Evolutionary conservation across 108 stramenopile genomes (phyloP).

Genomic region (Nannochloropsis salina): DNA sequence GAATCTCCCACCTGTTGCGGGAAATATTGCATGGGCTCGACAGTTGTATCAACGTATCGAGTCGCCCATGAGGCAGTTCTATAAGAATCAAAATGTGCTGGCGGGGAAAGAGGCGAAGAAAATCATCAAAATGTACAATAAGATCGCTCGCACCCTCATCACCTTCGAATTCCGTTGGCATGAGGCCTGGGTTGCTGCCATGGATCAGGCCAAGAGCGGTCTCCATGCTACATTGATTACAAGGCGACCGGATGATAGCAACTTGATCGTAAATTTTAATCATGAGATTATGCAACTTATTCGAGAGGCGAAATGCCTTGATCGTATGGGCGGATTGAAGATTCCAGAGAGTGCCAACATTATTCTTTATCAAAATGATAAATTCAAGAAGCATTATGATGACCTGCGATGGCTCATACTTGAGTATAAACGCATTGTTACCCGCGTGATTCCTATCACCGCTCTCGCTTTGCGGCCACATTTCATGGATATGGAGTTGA

Average conservation of each 20-base stretch:
- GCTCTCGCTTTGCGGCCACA: slow-evolving; percentile 70
- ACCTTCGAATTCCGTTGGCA: slow-evolving; percentile 85
- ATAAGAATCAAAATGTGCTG: slow-evolving; percentile 70
- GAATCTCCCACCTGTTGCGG: slow-evolving; percentile 78
- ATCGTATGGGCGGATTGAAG: slow-evolving; percentile 75
- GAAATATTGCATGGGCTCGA: slow-evolving; percentile 77
- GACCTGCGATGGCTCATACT: slow-evolving; percentile 73
- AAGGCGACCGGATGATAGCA: slow-evolving; percentile 75
- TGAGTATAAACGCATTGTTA: slow-evolving; percentile 74
- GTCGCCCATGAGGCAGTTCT: slow-evolving; percentile 82
- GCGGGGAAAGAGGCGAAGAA: slow-evolving; percentile 74
- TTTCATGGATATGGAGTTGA: slow-evolving; percentile 85
- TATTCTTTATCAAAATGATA: slow-evolving; percentile 66
- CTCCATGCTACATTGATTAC: slow-evolving; percentile 85
- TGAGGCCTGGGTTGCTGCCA: slow-evolving; percentile 79
- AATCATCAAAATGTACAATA: slow-evolving; percentile 87
- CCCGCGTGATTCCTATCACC: slow-evolving; percentile 71
- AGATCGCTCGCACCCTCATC: slow-evolving; percentile 76
- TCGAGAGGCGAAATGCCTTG: slow-evolving; percentile 77
- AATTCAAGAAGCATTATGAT: slow-evolving; percentile 78
- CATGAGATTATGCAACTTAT: slow-evolving; percentile 81
- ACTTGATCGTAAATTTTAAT: slow-evolving; percentile 85
- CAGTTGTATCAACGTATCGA: slow-evolving; percentile 83
- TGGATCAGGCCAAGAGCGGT: slow-evolving; percentile 79
- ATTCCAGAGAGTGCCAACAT: slow-evolving; percentile 78